Evolutionary conservation across 1,139 yeast genomes (phyloP), one percentile per base, ranked within the genome.

Genomic region (Trichomonascaceae sp.): DNA sequence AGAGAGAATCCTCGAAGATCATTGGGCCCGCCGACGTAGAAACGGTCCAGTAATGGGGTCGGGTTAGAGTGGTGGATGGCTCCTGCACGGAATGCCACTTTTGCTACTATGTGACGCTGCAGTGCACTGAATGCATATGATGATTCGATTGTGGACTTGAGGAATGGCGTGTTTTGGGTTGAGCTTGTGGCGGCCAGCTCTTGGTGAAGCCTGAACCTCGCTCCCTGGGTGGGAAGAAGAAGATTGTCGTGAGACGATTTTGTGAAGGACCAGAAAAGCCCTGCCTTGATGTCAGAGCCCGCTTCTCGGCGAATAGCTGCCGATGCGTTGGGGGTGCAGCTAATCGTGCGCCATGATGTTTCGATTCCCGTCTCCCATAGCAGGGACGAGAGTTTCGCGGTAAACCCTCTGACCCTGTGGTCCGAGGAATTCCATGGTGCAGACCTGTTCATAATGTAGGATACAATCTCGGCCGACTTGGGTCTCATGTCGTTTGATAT

Each of bases 11-110:
- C 81, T 32, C 94, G 64, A 1, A 84, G 76, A 47, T 81, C 93
- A 45, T 81, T 80, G 1, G 95, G 82, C 0, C 94, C 93, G 45
- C 92, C 80, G 13, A 79, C 60, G 44, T 69, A 74, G 40, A 74
- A 65, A 29, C 69, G 57, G 41, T 69, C 75, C 54, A 64, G 34
- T n/a, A 60, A 28, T 34, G 41, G 41, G 13, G 44, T 34, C 34
- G 34, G 18, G 39, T 23, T 5, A 41, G 43, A 22, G 17, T 47
- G 3, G 74, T 76, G 28, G 69, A 66, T 28, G 67, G 50, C 51
- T 82, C 96, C 26, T 69, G 54, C 2, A 71, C 71, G 3, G 68
- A 38, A 38, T 72, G 69, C 40, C 42, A 47, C 14, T 47, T 43
- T 39, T 14, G 27, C 28, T 17, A 17, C 30, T 4, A 26, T 17